Conservation (phyloP, 805 yeast genomes). For the Danielia reshetovae region DNA sequence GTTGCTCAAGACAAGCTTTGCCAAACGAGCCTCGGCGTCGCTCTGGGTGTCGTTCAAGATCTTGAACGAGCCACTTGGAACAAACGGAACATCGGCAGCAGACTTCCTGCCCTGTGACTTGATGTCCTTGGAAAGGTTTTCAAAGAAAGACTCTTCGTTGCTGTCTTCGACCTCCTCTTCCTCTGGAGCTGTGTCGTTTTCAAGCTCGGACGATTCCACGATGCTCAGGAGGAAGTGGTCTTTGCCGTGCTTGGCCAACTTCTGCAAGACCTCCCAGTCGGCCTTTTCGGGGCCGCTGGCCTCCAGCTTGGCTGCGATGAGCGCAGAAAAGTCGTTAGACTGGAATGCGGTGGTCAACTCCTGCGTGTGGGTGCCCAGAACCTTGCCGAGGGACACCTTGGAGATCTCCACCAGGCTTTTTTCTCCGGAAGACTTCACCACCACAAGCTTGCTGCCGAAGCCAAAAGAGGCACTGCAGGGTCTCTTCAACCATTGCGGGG, state of each 20-base stretch:
- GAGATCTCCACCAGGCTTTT: slow-evolving; percentile 41
- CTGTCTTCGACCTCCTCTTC: slow-evolving; percentile 1
- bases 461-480: slow-evolving; percentile 80
- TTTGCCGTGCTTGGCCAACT: slow-evolving; percentile 49
- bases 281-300: slow-evolving; percentile 25
- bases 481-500: slow-evolving; percentile 84
- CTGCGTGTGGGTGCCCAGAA: slow-evolving; percentile 24
- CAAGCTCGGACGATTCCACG: slow-evolving; percentile 4
- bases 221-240: slow-evolving; percentile 40
- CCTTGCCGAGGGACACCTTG: slow-evolving; percentile 37
- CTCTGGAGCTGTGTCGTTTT: slow-evolving; percentile 1
- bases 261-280: slow-evolving; percentile 65
- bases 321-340: slow-evolving; percentile 46
- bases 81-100: slow-evolving; percentile 18
- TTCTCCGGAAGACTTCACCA: slow-evolving; percentile 40
- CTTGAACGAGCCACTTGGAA: slow-evolving; percentile 55
- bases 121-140: slow-evolving; percentile 27
- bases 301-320: slow-evolving; percentile 53
- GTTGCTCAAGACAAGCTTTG: slow-evolving; percentile 51
- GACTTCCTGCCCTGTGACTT: slow-evolving; percentile 7
- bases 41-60: slow-evolving; percentile 23
- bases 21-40: slow-evolving; percentile 42
- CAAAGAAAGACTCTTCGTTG: slow-evolving; percentile 34
- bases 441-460: slow-evolving; percentile 85
- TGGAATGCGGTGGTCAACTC: slow-evolving; percentile 54